Conservation (phyloP, 352 stramenopile genomes). For the Globisporangium paroecandrum region DNA sequence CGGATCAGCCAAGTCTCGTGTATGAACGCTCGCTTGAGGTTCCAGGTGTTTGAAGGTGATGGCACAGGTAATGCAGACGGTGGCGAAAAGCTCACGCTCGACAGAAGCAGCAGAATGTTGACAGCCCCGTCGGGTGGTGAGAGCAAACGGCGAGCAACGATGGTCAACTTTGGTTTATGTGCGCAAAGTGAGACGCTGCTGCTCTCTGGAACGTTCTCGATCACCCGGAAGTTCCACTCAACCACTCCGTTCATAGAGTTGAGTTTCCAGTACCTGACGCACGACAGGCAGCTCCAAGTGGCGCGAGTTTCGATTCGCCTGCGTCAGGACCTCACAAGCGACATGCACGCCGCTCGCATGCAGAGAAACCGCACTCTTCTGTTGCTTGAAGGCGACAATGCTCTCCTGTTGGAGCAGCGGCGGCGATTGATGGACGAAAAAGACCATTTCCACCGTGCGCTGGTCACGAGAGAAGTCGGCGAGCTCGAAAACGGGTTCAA, state of each 20-base stretch:
- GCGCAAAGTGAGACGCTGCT: slow-evolving; percentile 10
- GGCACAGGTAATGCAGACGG: background rate
- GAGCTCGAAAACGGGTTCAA: slow-evolving; percentile 40
- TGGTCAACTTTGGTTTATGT: slow-evolving; percentile 16
- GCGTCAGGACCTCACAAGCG: slow-evolving; percentile 21
- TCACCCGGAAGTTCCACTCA: too few species aligned
- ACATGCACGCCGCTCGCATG: slow-evolving; percentile 28
- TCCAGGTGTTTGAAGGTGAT: slow-evolving; percentile 4
- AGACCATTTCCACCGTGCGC: slow-evolving; percentile 17
- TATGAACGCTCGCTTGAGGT: slow-evolving; percentile 5
- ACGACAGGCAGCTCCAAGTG: slow-evolving; percentile 12
- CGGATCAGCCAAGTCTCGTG: slow-evolving; percentile 11
- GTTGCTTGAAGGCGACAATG: slow-evolving; percentile 15
- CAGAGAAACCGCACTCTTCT: slow-evolving; percentile 20
- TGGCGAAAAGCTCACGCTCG: slow-evolving; percentile 1
- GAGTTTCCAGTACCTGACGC: slow-evolving; percentile 15
- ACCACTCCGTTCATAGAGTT: slow-evolving; percentile 12
- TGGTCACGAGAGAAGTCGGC: slow-evolving; percentile 24
- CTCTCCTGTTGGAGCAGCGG: slow-evolving; percentile 28
- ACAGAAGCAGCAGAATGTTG: background rate
- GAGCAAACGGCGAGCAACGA: background rate
- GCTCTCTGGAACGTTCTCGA: slow-evolving; percentile 14
- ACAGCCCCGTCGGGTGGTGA: too few species aligned
- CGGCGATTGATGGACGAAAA: slow-evolving; percentile 33
- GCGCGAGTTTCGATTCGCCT: slow-evolving; percentile 15